A percentile compares a stretch with the other conserved stretches of the same genome.
These are phyloP conservation scores for Geotrichum aggregatum DNA, from an alignment of 1,139 yeast genomes.

Conservation along the genomic window DNA sequence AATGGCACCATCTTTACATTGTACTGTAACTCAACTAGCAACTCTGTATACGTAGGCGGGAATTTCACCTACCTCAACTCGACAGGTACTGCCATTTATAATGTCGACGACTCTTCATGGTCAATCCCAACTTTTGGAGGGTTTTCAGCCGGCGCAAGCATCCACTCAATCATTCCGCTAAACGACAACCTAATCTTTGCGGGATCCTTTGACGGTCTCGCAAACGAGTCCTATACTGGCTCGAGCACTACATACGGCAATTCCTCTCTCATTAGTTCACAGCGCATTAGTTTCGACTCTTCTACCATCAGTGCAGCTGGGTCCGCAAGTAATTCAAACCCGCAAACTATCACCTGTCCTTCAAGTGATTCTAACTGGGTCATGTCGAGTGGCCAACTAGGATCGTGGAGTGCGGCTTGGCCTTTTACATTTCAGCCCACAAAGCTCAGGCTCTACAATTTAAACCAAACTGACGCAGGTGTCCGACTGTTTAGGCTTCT, in stretches of 20 bases:
- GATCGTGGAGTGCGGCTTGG: slow-evolving; percentile 63
- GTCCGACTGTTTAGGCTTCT: slow-evolving; percentile 66
- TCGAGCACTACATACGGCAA: slow-evolving; percentile 36
- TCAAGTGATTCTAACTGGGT: slow-evolving; percentile 49
- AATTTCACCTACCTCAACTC: slow-evolving; percentile 54
- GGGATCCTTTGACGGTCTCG: slow-evolving; percentile 66
- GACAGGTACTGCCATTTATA: slow-evolving; percentile 64
- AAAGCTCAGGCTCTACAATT: slow-evolving; percentile 67
- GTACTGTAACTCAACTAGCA: slow-evolving; percentile 46
- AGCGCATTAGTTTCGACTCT: slow-evolving; percentile 58
- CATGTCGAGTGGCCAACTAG: slow-evolving; percentile 49
- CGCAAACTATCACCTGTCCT: slow-evolving; percentile 60
- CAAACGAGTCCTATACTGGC: slow-evolving; percentile 44
- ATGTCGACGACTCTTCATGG: slow-evolving; percentile 45
- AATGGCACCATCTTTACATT: slow-evolving; percentile 54
- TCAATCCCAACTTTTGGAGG: slow-evolving; percentile 67
- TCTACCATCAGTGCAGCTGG: slow-evolving; percentile 58
- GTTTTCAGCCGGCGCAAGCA: slow-evolving; percentile 55
- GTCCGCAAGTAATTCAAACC: slow-evolving; percentile 39
- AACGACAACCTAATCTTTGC: slow-evolving; percentile 66
- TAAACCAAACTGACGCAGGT: slow-evolving; percentile 47
- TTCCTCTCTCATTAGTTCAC: slow-evolving; percentile 52
- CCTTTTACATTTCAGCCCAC: slow-evolving; percentile 64
- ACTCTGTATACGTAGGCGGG: slow-evolving; percentile 76
- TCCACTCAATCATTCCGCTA: slow-evolving; percentile 59